phyloP scores from a whole-genome alignment of 768 basidiomycete genomes.

The Pisolithus tinctorius region DNA sequence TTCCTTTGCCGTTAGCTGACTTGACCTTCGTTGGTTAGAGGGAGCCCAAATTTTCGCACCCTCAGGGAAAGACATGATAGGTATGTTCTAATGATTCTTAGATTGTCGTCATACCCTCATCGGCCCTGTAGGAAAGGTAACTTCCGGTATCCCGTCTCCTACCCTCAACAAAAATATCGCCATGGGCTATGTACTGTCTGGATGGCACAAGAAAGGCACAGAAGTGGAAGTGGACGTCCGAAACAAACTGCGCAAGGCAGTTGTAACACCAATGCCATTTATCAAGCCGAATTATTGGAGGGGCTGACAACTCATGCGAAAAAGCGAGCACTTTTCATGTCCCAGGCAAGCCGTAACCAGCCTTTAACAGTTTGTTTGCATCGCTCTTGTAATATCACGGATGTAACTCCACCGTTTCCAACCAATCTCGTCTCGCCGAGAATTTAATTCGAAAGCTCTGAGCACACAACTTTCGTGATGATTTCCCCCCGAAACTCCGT shows the following conservation, averaged over 20 bases:
- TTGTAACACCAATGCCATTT: slow-evolving; percentile 84
- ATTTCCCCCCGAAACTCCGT: too few relatives aligned
- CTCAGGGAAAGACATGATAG: slow-evolving; percentile 49
- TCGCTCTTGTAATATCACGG: neutral
- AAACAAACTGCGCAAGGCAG: slow-evolving; percentile 67
- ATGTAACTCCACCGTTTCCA: too few relatives aligned
- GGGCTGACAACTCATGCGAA: slow-evolving; percentile 29
- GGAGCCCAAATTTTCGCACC: slow-evolving; percentile 69
- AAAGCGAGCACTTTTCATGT: too few relatives aligned
- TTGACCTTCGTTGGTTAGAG: slow-evolving; percentile 35
- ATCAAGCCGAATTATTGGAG: slow-evolving; percentile 77
- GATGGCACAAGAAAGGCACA: slow-evolving; percentile 88
- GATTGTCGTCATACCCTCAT: slow-evolving; percentile 2
- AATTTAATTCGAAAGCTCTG: too few relatives aligned
- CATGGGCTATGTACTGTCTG: slow-evolving; percentile 84
- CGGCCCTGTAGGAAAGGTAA: slow-evolving; percentile 54
- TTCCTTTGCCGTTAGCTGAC: too few relatives aligned
- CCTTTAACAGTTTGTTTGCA: neutral
- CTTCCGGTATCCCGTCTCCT: slow-evolving; percentile 94
- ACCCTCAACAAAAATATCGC: slow-evolving; percentile 88
- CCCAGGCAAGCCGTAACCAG: neutral
- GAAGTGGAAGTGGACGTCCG: slow-evolving; percentile 81
- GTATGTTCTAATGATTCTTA: slow-evolving; percentile 31
- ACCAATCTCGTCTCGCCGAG: too few relatives aligned
- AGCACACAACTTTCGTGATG: too few relatives aligned